phyloP scores from a whole-genome alignment of 2,329 filamentous ascomycete species.

The Lasiodiplodia citricola region DNA sequence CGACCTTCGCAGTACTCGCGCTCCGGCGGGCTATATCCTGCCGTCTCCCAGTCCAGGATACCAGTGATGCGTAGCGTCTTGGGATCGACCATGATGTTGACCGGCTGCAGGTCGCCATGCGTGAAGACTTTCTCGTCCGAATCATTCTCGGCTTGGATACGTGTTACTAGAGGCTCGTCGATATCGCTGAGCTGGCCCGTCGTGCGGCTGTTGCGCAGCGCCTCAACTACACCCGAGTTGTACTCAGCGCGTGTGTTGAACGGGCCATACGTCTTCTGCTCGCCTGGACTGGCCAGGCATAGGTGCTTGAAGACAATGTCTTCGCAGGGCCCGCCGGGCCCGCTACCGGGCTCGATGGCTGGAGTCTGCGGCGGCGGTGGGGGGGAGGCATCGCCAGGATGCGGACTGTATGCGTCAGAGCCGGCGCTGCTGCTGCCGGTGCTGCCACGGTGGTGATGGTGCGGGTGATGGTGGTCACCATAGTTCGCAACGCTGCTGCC shows the following conservation, averaged over 20 bases:
- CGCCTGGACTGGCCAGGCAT: conserved; percentile 2
- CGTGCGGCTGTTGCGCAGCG: conserved; percentile 24
- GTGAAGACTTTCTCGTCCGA: conserved; percentile 29
- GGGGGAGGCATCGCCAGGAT: not conserved
- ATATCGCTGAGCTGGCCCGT: conserved; percentile 25
- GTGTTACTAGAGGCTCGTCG: conserved; percentile 26
- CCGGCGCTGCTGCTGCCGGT: conserved; percentile 2
- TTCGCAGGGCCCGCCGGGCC: conserved; percentile 20
- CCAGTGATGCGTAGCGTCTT: conserved; percentile 25
- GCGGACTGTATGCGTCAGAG: conserved; percentile 10
- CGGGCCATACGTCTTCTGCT: conserved; percentile 29
- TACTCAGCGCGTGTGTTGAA: conserved; percentile 28
- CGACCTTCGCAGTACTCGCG: conserved; percentile 33
- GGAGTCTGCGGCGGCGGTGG: not conserved
- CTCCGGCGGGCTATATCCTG: conserved; percentile 31
- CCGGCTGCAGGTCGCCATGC: conserved; percentile 29
- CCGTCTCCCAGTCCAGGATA: conserved; percentile 32
- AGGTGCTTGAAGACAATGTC: conserved; percentile 24
- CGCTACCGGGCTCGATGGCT: conserved; percentile 17
- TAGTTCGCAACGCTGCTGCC: conserved; percentile 29
- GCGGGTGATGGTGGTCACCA: conserved; percentile 12
- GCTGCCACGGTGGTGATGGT: conserved; percentile 10
- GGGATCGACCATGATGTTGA: conserved; percentile 30
- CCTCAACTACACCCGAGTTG: conserved; percentile 28
- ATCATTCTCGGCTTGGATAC: conserved; percentile 14